Evolutionary conservation across 83 land plant genomes (phyloP), one percentile per base, ranked within the genome.

Genomic region (Diphasiastrum complanatum): DNA sequence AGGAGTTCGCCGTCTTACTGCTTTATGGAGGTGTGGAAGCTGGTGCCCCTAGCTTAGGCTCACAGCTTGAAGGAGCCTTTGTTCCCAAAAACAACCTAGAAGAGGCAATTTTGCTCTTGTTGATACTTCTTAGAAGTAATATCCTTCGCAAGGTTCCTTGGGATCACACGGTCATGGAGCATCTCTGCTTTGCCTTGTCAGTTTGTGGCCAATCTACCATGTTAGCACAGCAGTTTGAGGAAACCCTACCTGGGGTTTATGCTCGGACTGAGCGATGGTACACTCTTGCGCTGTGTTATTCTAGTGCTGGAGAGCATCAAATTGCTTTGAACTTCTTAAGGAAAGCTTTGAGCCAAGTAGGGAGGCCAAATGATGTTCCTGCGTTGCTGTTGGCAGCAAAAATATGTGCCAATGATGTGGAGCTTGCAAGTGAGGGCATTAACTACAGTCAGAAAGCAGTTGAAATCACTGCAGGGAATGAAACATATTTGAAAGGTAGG

Each of bases 1-100:
- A 85, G 57, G 81, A 84, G 46, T 89, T 93, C 71, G 96, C 89
- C 14, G 51, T 89, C 47, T 69, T 85, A 53, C 89, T 93, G 27
- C 75, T 93, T 6, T 93, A 93, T 70, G 77, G 85, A 54, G 99
- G 99, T 8, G 63, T 75, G 53, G 99, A 89, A 51, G 91, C 92
- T 40, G 61, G 68, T 60, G 85, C 87, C 1, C 92, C 89, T 2
- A 69, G 72, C 41, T 68, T 86, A 11, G 79, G 68, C 5, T 73
- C 81, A 5, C 96, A 85, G 66, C 70, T 77, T 52, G 89, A 83
- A 16, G 77, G 80, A 24, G 80, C 89, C 14, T 93, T 78, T 50
- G 71, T 81, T 2, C 99, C 99, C 1, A 81, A 67, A 58, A 89
- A 80, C 69, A 93, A 83, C 58, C 61, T 75, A 27, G 99, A 93